A percentile compares a stretch with the other conserved stretches of the same genome.
These are phyloP conservation scores for Chrysosporium queenslandicum DNA, from an alignment of 2,329 filamentous ascomycete species.

Conservation along the genomic window DNA sequence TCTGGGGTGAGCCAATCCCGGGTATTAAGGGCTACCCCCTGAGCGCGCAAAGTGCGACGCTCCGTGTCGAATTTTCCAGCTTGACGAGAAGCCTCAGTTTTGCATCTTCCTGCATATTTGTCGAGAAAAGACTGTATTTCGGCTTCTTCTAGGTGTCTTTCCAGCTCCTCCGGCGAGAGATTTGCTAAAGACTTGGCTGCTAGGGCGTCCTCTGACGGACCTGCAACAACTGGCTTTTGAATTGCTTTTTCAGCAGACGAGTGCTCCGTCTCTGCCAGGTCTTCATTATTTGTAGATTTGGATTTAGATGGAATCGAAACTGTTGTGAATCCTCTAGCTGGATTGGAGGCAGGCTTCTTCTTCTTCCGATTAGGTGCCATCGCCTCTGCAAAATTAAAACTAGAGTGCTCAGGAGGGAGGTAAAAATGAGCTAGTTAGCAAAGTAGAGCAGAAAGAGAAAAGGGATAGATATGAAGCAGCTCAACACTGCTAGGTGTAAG, in stretches of 20 bases:
- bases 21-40: constrained; percentile 61
- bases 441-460: not conserved
- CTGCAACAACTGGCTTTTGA: not conserved
- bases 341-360: constrained; percentile 79
- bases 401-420: too few relatives aligned
- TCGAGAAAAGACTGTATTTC: constrained; percentile 82
- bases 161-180: constrained; percentile 73
- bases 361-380: constrained; percentile 40
- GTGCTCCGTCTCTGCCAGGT: constrained; percentile 4
- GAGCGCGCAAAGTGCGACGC: constrained; percentile 65
- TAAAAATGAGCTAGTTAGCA: too few relatives aligned
- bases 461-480: not conserved
- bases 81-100: constrained; percentile 68
- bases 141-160: constrained; percentile 78
- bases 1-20: constrained; percentile 72
- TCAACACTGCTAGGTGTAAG: not conserved
- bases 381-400: not conserved
- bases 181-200: constrained; percentile 21
- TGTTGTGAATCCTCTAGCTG: constrained; percentile 85
- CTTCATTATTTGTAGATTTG: constrained; percentile 42
- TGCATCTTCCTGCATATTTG: constrained; percentile 67
- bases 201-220: constrained; percentile 17
- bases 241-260: not conserved
- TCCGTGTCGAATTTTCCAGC: constrained; percentile 73
- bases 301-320: constrained; percentile 80